These are phyloP conservation scores for Dactylonectria macrodidyma DNA, from an alignment of 2,329 filamentous ascomycete species.

Conservation along the genomic window DNA sequence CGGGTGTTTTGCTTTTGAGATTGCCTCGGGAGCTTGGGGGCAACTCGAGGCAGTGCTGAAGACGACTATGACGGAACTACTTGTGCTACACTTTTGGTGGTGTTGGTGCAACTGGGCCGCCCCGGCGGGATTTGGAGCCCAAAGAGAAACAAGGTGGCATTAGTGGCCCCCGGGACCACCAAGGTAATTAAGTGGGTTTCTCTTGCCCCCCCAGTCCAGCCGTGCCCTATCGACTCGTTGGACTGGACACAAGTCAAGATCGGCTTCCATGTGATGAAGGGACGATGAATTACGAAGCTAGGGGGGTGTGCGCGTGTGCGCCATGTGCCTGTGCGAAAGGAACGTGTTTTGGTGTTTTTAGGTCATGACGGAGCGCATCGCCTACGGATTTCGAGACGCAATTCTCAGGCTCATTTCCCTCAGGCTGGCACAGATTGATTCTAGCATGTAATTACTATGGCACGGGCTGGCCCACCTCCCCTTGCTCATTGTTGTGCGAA, in stretches of 20 bases:
- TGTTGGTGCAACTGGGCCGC: slow-evolving; percentile 16
- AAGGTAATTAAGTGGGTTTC: slow-evolving; percentile 33
- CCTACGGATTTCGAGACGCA: background rate
- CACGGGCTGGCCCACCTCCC: background rate
- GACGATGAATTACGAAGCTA: slow-evolving; percentile 4
- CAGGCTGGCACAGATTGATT: background rate
- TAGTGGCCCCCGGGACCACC: slow-evolving; percentile 42
- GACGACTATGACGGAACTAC: background rate
- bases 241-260: background rate
- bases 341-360: background rate
- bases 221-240: slow-evolving; percentile 4
- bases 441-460: background rate
- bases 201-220: slow-evolving; percentile 3
- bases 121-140: slow-evolving; percentile 28
- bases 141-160: slow-evolving; percentile 48
- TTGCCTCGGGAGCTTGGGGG: background rate
- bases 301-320: background rate
- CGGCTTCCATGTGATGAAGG: slow-evolving; percentile 8
- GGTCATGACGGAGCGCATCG: background rate
- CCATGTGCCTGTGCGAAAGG: background rate
- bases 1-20: background rate
- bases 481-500: background rate
- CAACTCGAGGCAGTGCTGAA: background rate
- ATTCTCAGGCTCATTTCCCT: background rate
- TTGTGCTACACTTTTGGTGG: background rate